These are phyloP conservation scores for Castanea sativa DNA, from an alignment of 306 rosid species.

Conservation along the genomic window DNA sequence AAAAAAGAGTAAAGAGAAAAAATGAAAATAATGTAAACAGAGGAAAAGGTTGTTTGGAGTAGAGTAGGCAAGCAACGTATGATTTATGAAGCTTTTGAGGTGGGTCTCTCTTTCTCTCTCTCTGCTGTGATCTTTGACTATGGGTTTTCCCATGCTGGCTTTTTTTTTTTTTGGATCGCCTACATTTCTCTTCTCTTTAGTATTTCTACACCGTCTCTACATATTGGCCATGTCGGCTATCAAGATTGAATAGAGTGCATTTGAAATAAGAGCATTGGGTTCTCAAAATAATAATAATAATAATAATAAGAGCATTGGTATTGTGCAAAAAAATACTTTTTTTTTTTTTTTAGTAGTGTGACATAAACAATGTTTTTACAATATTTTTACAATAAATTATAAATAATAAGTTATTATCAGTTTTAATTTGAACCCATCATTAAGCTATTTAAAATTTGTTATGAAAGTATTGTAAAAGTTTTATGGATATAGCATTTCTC, in stretches of 20 bases:
- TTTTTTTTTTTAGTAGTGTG: too few relatives aligned
- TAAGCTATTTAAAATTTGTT: accelerated
- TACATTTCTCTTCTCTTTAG: constrained; percentile 7
- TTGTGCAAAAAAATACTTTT: too few relatives aligned
- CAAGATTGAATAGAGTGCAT: neutral
- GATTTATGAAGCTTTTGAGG: neutral
- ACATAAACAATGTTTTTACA: too few relatives aligned
- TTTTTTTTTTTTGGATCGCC: constrained; percentile 18
- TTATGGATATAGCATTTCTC: too few relatives aligned
- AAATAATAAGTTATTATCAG: accelerated
- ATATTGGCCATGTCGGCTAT: neutral
- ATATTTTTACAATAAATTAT: too few relatives aligned
- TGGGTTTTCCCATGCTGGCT: constrained; percentile 5
- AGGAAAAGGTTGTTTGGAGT: constrained; percentile 7
- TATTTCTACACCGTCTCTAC: constrained; percentile 2
- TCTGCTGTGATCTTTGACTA: too few relatives aligned
- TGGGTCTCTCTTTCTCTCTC: neutral
- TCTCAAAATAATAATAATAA: too few relatives aligned
- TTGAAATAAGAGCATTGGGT: too few relatives aligned
- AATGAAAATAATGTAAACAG: constrained; percentile 2
- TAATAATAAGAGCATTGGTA: too few relatives aligned
- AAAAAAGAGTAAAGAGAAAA: neutral
- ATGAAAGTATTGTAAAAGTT: too few relatives aligned
- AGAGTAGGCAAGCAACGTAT: constrained; percentile 9
- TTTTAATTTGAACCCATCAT: accelerated